Base-by-base conservation (phyloP, 345 rosid species). In the Gossypium longicalyx region DNA sequence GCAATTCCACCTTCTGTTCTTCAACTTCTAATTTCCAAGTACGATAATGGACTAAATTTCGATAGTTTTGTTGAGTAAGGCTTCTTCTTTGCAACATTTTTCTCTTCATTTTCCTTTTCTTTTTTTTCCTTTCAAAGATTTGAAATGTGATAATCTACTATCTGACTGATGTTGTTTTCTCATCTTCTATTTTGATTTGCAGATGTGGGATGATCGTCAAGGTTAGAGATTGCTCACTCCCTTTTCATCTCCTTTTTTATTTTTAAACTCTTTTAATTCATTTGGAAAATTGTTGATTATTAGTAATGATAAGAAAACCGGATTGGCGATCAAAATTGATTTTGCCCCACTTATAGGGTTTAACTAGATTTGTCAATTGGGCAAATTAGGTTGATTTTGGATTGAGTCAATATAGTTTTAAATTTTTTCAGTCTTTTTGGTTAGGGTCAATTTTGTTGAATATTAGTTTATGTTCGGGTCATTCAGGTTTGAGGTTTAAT, bases 141-240 rank as follows among this genome's bases (percentile, higher is more conserved):
- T 56, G 51, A 27, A 54, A 60, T 59, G 65, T 73, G 61, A 56
- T 65, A 1, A 23, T 70, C 2, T 22, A 48, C 25, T 9, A 7
- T 57, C 45, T 16, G 41, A 62, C 61, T 38, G 44, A 7, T 60
- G 47, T 22, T 60, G 27, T 64, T 70, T 47, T 13, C 17, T 58
- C 16, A 12, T 64, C 38, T 66, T 73, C 5, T 54, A 13, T 73
- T 34, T 80, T 44, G 64, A 77, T 69, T 22, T 78, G 86, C 89
- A 92, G 95, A 71, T 90, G 90, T 16, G 92, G 93, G 71, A 78
- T 89, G 89, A 87, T 89, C 76, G 78, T 92, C 23, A 90, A 89
- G 97, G 97, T 89, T 74, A 71, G 82, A 70, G 81, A 73, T 47
- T 23, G 1, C 34, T 13, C n/a, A 38, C 52, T 38, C 8, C 64